A percentile compares a stretch with the other conserved stretches of the same genome.
Conservation (phyloP, 306 rosid genomes). For the Gastrolobium bilobum region DNA sequence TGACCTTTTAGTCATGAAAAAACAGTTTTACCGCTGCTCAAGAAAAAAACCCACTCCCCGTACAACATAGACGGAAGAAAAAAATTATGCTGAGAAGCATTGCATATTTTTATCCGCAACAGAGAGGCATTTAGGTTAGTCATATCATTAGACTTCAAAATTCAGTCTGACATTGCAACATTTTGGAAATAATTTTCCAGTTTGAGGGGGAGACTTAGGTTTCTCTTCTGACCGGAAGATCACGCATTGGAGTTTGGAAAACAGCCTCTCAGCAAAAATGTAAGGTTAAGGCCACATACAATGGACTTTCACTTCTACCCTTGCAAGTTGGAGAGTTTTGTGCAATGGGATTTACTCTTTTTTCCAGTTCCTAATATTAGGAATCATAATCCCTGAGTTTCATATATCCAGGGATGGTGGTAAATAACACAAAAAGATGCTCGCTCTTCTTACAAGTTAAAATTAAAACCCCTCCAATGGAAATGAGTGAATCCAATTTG, state of each 20-base stretch:
- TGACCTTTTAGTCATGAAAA: no score
- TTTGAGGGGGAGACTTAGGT: neutral
- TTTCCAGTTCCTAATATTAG: neutral
- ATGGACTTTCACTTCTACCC: no score
- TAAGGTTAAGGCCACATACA: no score
- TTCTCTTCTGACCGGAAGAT: no score
- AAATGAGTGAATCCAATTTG: conserved; percentile 26
- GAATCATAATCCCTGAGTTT: neutral
- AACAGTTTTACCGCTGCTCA: no score
- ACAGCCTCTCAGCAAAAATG: no score
- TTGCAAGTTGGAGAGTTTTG: no score
- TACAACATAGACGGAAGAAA: neutral
- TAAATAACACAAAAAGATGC: neutral
- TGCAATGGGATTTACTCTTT: no score
- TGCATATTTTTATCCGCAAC: conserved; percentile 4
- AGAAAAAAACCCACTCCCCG: no score
- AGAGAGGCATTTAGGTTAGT: neutral
- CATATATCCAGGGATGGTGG: neutral
- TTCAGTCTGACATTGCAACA: neutral
- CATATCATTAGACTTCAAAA: conserved; percentile 14
- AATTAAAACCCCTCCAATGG: neutral
- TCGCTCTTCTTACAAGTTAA: neutral
- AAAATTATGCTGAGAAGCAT: neutral
- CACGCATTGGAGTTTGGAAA: no score
- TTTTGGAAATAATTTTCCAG: neutral